These are phyloP conservation scores for Ogataea nonfermentans DNA, from an alignment of 805 yeast genomes.

Conservation along the genomic window DNA sequence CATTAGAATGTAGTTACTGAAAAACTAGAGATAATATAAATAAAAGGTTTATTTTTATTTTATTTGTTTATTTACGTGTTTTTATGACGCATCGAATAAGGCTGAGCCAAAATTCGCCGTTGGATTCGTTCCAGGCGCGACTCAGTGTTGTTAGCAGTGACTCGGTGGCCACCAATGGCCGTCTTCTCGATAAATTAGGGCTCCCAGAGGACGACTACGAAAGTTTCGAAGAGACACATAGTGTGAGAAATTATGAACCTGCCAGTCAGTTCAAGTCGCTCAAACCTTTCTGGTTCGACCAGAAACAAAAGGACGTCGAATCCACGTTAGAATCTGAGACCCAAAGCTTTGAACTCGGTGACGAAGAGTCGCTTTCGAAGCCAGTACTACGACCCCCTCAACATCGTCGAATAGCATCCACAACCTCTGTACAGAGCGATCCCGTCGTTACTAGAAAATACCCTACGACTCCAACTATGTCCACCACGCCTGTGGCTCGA, in stretches of 20 bases:
- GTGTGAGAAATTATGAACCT: conserved; percentile 21
- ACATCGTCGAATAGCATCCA: conserved; percentile 8
- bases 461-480: background rate
- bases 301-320: conserved; percentile 11
- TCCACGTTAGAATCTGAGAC: conserved; percentile 11
- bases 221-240: conserved; percentile 13
- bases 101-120: conserved; percentile 5
- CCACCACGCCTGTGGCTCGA: too few species aligned
- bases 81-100: conserved; percentile 10
- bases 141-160: conserved; percentile 27
- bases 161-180: conserved; percentile 31
- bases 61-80: conserved; percentile 5
- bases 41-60: background rate
- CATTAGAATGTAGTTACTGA: conserved; percentile 8
- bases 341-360: conserved; percentile 12
- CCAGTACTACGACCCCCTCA: conserved; percentile 5
- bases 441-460: background rate
- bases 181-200: conserved; percentile 34
- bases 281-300: conserved; percentile 25
- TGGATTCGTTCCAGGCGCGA: conserved; percentile 7
- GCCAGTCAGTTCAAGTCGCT: conserved; percentile 33
- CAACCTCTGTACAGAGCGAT: background rate
- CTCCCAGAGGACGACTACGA: conserved; percentile 33
- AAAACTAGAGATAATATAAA: background rate
- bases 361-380: conserved; percentile 6